Percentiles rank a stretch among this genome's conserved stretches.
phyloP scores from a whole-genome alignment of 306 rosid species.

The Lithocarpus polystachyus region DNA sequence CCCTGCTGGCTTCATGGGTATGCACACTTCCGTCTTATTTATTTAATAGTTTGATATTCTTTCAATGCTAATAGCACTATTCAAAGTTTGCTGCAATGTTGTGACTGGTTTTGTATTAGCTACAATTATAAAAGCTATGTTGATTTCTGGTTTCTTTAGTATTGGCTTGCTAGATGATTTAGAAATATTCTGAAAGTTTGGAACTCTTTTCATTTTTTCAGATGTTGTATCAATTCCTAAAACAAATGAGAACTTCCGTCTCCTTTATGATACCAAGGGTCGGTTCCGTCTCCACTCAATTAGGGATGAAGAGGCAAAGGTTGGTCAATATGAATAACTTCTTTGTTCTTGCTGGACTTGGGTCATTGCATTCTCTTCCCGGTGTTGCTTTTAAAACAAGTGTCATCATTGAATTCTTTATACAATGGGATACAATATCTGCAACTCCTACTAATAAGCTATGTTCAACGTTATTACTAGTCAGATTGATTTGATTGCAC shows the following conservation, averaged over 20 bases:
- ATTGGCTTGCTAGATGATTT: neutral
- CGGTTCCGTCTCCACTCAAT: conserved; percentile 71
- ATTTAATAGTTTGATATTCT: neutral
- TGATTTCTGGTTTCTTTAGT: neutral
- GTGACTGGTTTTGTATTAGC: neutral
- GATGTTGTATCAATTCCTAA: conserved; percentile 82
- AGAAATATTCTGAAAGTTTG: neutral
- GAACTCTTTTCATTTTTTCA: conserved; percentile 5
- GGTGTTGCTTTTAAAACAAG: neutral
- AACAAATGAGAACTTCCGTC: conserved; percentile 68
- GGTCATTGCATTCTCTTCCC: neutral
- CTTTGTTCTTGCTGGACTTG: no score
- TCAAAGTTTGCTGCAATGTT: neutral
- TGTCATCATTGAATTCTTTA: neutral
- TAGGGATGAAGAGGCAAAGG: conserved; percentile 88
- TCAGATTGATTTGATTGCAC: neutral
- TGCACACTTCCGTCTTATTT: neutral
- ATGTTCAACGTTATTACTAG: neutral
- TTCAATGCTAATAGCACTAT: neutral
- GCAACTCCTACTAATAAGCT: neutral
- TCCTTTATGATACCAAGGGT: conserved; percentile 77
- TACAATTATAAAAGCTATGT: neutral
- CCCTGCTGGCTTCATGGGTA: conserved; percentile 89
- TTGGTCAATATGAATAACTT: neutral
- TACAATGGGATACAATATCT: neutral